Percentiles rank a stretch among this genome's conserved stretches.
Conservation (phyloP, 495 filamentous ascomycete species). For the Hypoxylon crocopeplum region DNA sequence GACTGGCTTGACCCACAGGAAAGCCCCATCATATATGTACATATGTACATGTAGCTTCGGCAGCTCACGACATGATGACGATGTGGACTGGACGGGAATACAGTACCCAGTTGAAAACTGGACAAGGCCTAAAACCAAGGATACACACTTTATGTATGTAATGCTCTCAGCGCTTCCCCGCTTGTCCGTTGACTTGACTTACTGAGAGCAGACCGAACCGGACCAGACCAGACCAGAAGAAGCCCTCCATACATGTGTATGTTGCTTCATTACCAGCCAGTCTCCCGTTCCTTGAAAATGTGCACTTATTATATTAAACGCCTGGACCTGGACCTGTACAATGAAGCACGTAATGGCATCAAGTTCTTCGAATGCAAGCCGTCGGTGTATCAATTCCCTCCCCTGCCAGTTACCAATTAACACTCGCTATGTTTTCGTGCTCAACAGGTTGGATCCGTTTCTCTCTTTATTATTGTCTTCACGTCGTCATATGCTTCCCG, state of each 20-base stretch:
- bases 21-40: background rate
- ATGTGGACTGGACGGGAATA: constrained; percentile 11
- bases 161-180: background rate
- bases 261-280: background rate
- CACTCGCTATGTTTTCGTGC: constrained; percentile 31
- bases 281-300: constrained; percentile 7
- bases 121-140: background rate
- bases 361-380: constrained; percentile 23
- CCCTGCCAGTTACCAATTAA: constrained; percentile 28
- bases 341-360: constrained; percentile 17
- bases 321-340: constrained; percentile 23
- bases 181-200: no score
- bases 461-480: constrained; percentile 24
- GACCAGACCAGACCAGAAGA: background rate
- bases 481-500: constrained; percentile 57
- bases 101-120: background rate
- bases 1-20: no score
- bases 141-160: no score
- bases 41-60: background rate
- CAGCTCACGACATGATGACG: constrained; percentile 27
- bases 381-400: constrained; percentile 26
- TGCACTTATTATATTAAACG: constrained; percentile 32
- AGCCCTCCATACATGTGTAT: background rate
- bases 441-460: constrained; percentile 21
- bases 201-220: background rate